phyloP scores from a whole-genome alignment of 2,329 filamentous ascomycete genomes.

The Zymoseptoria ardabiliae region DNA sequence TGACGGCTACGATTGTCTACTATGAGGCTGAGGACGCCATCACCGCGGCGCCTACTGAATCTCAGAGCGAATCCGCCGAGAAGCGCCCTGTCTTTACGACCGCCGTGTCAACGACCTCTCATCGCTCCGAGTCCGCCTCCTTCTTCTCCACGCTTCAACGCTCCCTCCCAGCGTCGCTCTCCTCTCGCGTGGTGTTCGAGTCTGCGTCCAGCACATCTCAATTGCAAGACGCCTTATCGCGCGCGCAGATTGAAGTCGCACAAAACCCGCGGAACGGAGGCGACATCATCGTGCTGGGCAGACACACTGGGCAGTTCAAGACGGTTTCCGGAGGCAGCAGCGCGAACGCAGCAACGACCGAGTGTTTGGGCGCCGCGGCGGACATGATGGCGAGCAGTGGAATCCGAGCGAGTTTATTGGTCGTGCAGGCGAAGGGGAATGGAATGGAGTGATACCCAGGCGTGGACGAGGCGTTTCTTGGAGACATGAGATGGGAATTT shows the following conservation, averaged over 20 bases:
- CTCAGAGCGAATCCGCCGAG: background rate
- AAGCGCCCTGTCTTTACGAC: conserved; percentile 8
- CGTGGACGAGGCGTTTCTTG: background rate
- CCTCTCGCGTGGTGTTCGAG: conserved; percentile 53
- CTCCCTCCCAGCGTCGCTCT: conserved; percentile 46
- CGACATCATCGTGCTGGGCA: conserved; percentile 62
- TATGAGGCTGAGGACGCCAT: conserved; percentile 35
- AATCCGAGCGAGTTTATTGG: conserved; percentile 60
- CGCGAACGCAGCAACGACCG: background rate
- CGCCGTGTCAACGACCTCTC: conserved; percentile 2
- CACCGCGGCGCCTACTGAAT: conserved; percentile 5
- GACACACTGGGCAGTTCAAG: conserved; percentile 34
- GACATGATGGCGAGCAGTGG: conserved; percentile 52
- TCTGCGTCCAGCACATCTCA: conserved; percentile 36
- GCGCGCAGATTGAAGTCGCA: conserved; percentile 54
- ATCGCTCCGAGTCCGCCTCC: conserved; percentile 34
- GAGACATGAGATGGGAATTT: background rate
- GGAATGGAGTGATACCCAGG: conserved; percentile 8
- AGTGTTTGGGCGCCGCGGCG: conserved; percentile 52
- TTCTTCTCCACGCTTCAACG: conserved; percentile 54
- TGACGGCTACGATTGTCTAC: conserved; percentile 70
- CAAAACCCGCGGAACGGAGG: conserved; percentile 58
- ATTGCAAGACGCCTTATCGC: conserved; percentile 42
- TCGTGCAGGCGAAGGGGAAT: conserved; percentile 54
- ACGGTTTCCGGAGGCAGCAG: conserved; percentile 27